Evolutionary conservation across 1,284 basidiomycete genomes (phyloP).

Genomic region (Lignosus rhinocerotis): DNA sequence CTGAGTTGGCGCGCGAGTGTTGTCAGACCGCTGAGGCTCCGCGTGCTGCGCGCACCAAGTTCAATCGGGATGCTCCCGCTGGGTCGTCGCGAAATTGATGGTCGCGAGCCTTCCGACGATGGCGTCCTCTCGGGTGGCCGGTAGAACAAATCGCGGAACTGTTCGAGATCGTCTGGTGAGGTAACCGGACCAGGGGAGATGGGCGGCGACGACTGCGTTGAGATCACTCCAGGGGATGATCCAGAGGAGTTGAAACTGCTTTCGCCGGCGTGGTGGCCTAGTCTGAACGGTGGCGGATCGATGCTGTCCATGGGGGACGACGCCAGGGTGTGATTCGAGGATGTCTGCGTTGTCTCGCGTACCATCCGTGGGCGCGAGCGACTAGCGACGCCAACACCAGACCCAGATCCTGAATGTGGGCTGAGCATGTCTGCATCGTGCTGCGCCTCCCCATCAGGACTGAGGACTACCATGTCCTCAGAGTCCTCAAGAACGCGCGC

Average conservation of each 20-base stretch:
- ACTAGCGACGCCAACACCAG: neutral
- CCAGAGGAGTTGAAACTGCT: conserved; percentile 26
- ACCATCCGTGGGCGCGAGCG: neutral
- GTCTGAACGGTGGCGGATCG: conserved; percentile 30
- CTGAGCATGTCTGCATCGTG: conserved; percentile 7
- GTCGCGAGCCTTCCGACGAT: conserved; percentile 16
- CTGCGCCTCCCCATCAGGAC: conserved; percentile 7
- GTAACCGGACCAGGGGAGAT: conserved; percentile 42
- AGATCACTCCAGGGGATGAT: conserved; percentile 42
- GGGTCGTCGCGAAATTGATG: conserved; percentile 26
- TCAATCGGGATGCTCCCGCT: conserved; percentile 32
- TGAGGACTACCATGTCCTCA: conserved; percentile 14
- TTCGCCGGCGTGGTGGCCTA: conserved; percentile 10
- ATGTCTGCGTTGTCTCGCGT: conserved; percentile 18
- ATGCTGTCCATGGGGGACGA: conserved; percentile 30
- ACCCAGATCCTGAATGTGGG: neutral
- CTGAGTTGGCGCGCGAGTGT: conserved; percentile 63
- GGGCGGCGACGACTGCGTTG: conserved; percentile 41
- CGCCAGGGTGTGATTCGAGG: conserved; percentile 30
- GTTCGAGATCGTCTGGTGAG: conserved; percentile 62
- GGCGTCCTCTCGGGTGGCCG: conserved; percentile 37
- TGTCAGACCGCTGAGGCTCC: conserved; percentile 54
- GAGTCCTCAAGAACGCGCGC: conserved; percentile 11
- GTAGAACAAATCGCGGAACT: conserved; percentile 73
- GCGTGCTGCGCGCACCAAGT: conserved; percentile 28